These are phyloP conservation scores for Acacia pycnantha DNA, from an alignment of 331 rosid genomes.

Conservation along the genomic window DNA sequence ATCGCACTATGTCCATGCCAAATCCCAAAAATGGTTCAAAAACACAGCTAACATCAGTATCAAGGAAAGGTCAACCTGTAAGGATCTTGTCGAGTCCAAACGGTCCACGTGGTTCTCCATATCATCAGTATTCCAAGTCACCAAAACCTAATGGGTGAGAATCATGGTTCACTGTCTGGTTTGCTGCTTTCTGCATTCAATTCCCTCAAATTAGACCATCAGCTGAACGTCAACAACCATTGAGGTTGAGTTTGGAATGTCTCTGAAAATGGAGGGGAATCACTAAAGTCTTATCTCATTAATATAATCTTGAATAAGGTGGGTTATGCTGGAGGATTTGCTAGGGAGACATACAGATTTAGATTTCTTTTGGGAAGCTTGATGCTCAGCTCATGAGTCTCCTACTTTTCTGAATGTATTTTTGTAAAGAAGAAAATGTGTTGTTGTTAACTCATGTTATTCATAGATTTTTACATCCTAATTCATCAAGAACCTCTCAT, in stretches of 20 bases:
- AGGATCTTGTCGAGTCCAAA: conserved; percentile 66
- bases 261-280: conserved; percentile 21
- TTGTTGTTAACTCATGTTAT: conserved; percentile 25
- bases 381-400: background rate
- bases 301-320: conserved; percentile 29
- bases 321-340: conserved; percentile 5
- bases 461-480: conserved; percentile 31
- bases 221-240: conserved; percentile 1
- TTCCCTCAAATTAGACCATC: conserved; percentile 28
- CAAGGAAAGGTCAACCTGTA: conserved; percentile 66
- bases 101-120: conserved; percentile 67
- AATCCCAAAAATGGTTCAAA: conserved; percentile 55
- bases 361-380: conserved; percentile 22
- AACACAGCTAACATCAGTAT: conserved; percentile 53
- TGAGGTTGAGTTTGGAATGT: conserved; percentile 26
- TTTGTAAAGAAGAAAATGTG: conserved; percentile 32
- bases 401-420: conserved; percentile 25
- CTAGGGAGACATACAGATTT: conserved; percentile 17
- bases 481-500: conserved; percentile 29
- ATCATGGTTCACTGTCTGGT: conserved; percentile 7
- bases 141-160: conserved; percentile 52
- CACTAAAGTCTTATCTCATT: background rate
- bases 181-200: conserved; percentile 33
- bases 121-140: conserved; percentile 44
- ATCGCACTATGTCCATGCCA: conserved; percentile 52